Base-by-base conservation (phyloP, 177 flowering plant genomes). In the Vitis hybrid region DNA sequence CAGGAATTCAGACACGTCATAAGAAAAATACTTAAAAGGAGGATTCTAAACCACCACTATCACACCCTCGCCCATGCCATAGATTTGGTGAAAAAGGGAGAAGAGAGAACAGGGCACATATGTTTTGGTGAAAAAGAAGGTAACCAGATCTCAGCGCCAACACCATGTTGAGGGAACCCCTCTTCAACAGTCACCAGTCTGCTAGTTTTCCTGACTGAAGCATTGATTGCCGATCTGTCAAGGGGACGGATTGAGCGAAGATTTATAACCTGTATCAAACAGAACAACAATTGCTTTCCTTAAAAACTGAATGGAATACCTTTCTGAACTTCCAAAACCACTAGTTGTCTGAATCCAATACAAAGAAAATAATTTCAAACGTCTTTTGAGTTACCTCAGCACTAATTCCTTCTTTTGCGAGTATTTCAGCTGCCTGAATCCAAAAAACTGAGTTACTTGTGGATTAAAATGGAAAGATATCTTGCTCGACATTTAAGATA, bases 161-260 rank as follows among this genome's bases (percentile, higher is more conserved):
- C 92, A 63, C 98, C 98, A 79, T 93, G 97, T 79, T 95, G 99
- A 65, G 98, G 98, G 70, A 93, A 87, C 16, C 97, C 98, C 80
- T 93, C 99, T 73, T 95, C 99, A 48, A 93, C 85, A 19, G 98
- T 93, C 7, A 95, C 91, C 60, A 95, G 84, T 67, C 94, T 83
- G 80, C 85, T 93, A 40, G 99, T 93, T 83, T 91, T 95, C 82
- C 93, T 81, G n/a, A 95, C 96, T n/a, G 97, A 95, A 54, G 92
- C 85, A 79, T 89, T 93, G 63, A 95, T 90, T 16, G 98, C 82
- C 18, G 81, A 52, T 80, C 93, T 86, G 79, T 91, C 99, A 14
- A 93, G 90, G 6, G 99, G 98, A 50, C 99, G 86, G 50, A 95
- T 93, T 1, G 99, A 90, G n/a, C 96, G 97, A 58, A 93, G 76